A percentile compares a stretch with the other conserved stretches of the same genome.
These are phyloP conservation scores for Salpingoeca rosetta DNA, from an alignment of 78 protist species.

Conservation along the genomic window DNA sequence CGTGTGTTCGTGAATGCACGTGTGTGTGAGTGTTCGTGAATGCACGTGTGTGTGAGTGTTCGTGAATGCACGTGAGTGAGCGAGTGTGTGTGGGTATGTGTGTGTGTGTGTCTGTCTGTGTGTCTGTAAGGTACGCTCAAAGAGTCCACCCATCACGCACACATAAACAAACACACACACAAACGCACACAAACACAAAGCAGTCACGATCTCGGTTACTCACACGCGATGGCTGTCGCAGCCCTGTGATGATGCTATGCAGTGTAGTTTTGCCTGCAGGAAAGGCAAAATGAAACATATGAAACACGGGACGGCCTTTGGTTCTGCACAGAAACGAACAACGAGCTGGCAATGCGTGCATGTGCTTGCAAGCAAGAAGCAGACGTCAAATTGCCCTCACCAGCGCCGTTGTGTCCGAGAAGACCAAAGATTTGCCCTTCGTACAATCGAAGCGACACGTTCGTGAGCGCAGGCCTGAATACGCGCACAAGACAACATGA, in stretches of 20 bases:
- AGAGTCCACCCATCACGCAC: too few relatives aligned
- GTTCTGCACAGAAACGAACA: too few relatives aligned
- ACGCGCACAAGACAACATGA: too few relatives aligned
- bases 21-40: too few relatives aligned
- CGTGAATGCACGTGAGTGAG: too few relatives aligned
- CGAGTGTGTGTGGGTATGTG: too few relatives aligned
- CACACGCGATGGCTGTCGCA: neutral
- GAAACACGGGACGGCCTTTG: constrained; percentile 31
- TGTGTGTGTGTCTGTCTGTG: too few relatives aligned
- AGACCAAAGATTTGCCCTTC: constrained; percentile 10
- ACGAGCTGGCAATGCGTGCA: neutral
- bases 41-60: too few relatives aligned
- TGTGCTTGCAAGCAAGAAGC: neutral
- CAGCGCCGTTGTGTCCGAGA: constrained; percentile 79
- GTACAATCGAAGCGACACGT: neutral
- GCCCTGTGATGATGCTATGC: neutral
- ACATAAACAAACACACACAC: too few relatives aligned
- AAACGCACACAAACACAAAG: too few relatives aligned
- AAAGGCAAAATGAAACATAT: constrained; percentile 59
- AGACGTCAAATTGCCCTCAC: constrained; percentile 61
- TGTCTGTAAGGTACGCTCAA: too few relatives aligned
- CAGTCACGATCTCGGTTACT: neutral
- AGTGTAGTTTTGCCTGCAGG: constrained; percentile 30
- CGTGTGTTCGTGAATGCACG: too few relatives aligned
- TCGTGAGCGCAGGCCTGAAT: constrained; percentile 14